Base-by-base conservation (phyloP, 805 yeast genomes). In the Danielia oregonensis region DNA sequence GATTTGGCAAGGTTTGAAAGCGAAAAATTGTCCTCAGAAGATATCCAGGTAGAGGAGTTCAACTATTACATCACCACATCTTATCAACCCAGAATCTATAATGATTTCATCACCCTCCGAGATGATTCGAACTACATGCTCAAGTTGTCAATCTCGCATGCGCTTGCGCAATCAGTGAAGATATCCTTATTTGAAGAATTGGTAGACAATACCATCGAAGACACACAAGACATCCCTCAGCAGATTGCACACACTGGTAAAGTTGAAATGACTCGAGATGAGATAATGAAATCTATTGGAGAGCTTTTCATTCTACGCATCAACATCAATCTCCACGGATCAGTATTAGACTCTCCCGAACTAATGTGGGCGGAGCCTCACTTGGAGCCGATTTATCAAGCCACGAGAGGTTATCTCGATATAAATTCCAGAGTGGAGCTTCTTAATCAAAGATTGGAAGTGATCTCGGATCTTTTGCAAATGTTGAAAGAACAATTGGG, bases 351-450 rank as follows among this genome's bases (percentile, higher is more conserved):
- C 57, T 86, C 96, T 2, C 98, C 98, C 1, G 98, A 93, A 59
- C 76, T 93, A 39, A 88, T 93, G 96, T 93, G 98, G 98, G 79
- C 97, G 0, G 97, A 93, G 57, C 98, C 98, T 2, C 96, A 89
- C 53, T 68, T 93, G 42, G 98, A 93, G 56, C 98, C 98, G 1
- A 88, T 91, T 34, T 93, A 93, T 61, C 97, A 89, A 59, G 97
- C 97, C 0, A 88, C 95, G 2, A 77, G 97, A 57, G 96, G 97
- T 1, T 91, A 91, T 59, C 61, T 93, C 42, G 98, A 93, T 54
- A 93, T 93, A 49, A 89, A 89, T 55, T 97, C 91, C 61, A 68
- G 98, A 30, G 97, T 91, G 0, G 82, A 88, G 17, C 65, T 93
- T 37, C 65, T 93, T 35, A 93, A 93, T 55, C 96, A 93, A 55